Conservation (phyloP, 2,329 filamentous ascomycete genomes). For the Sporothrix protearum region DNA sequence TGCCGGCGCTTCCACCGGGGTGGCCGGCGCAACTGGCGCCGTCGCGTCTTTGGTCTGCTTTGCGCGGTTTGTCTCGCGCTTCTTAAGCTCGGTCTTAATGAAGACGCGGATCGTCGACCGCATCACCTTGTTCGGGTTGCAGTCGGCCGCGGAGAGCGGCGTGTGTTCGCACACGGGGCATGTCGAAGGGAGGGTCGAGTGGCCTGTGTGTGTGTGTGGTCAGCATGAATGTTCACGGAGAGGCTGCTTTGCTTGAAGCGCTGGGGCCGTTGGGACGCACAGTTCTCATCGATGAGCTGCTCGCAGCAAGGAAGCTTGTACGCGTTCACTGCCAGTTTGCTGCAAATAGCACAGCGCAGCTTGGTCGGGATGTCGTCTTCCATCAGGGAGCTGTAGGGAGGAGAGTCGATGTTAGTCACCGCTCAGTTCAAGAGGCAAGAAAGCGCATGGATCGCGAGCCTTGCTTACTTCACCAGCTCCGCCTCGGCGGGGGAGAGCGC, state of each 20-base stretch:
- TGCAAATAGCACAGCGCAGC: conserved; percentile 90
- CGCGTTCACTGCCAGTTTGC: conserved; percentile 83
- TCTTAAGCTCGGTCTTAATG: conserved; percentile 86
- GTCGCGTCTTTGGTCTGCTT: conserved; percentile 46
- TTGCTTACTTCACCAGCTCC: conserved; percentile 55
- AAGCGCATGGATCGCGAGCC: not conserved
- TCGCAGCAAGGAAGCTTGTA: conserved; percentile 93
- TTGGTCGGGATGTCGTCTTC: conserved; percentile 92
- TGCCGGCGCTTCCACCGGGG: conserved; percentile 40
- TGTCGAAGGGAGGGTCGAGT: conserved; percentile 68
- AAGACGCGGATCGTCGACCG: conserved; percentile 90
- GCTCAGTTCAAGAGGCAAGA: not conserved
- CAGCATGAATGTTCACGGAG: not conserved
- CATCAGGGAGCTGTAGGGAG: conserved; percentile 60
- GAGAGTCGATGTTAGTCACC: conserved; percentile 16
- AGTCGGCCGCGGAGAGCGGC: conserved; percentile 79
- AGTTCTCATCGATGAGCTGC: conserved; percentile 86
- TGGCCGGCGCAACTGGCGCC: conserved; percentile 36
- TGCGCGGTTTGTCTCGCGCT: conserved; percentile 63
- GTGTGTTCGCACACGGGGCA: conserved; percentile 94
- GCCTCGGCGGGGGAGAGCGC: conserved; percentile 50
- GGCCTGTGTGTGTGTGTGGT: conserved; percentile 38
- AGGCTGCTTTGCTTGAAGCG: not conserved
- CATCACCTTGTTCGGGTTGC: conserved; percentile 84
- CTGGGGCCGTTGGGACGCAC: conserved; percentile 50